phyloP scores from a whole-genome alignment of 495 filamentous ascomycete genomes.

The Aspergillus cavernicola region DNA sequence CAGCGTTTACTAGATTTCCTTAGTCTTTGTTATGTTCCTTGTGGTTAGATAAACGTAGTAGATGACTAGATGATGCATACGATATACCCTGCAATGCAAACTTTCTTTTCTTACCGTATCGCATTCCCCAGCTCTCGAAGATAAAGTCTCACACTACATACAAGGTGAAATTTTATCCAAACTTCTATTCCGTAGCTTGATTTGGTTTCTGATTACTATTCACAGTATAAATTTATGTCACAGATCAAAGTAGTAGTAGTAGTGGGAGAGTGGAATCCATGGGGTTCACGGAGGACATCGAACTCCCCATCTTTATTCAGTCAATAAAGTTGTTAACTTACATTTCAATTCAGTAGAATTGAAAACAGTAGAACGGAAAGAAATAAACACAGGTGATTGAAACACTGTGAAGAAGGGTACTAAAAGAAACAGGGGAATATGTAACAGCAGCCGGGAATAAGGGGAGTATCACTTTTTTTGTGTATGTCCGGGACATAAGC shows the following conservation, averaged over 20 bases:
- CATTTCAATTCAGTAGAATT: constrained; percentile 25
- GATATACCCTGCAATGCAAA: no score
- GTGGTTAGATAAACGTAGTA: no score
- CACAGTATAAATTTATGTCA: no score
- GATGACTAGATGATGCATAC: no score
- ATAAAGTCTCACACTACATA: no score
- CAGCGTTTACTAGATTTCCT: constrained; percentile 32
- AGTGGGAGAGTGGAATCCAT: constrained; percentile 2
- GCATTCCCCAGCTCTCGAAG: no score
- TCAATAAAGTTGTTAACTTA: constrained; percentile 19
- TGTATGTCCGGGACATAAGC: constrained; percentile 22
- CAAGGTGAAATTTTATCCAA: no score
- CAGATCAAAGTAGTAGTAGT: no score
- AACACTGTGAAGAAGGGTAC: constrained; percentile 17
- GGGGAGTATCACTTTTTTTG: constrained; percentile 24
- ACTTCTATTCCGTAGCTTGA: no score
- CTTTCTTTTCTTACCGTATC: no score
- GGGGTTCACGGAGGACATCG: background rate
- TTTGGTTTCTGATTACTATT: no score
- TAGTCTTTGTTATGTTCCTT: background rate
- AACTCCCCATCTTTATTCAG: constrained; percentile 11
- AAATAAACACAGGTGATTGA: constrained; percentile 25
- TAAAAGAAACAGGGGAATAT: constrained; percentile 15
- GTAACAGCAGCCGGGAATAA: constrained; percentile 3
- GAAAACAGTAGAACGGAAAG: constrained; percentile 6